phyloP scores from a whole-genome alignment of 352 stramenopile species.

The Globisporangium iwayamae region DNA sequence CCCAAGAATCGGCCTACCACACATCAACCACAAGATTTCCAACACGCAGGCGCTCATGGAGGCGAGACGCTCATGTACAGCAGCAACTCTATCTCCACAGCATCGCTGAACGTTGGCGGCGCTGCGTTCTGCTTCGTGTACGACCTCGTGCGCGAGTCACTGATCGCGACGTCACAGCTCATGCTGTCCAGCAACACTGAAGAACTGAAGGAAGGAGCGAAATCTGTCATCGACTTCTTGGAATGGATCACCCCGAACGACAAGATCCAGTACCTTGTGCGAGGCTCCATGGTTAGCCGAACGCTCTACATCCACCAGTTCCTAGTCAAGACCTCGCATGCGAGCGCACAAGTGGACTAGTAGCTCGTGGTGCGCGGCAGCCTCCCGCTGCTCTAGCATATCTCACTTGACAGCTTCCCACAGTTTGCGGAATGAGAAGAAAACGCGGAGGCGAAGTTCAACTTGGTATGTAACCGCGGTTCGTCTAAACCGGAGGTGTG shows the following conservation, averaged over 20 bases:
- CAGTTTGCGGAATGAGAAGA: background rate
- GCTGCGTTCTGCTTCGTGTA: slow-evolving; percentile 44
- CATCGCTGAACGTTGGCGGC: slow-evolving; percentile 19
- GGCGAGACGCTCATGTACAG: no score
- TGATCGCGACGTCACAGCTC: slow-evolving; percentile 37
- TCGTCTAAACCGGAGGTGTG: no score
- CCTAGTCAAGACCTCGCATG: slow-evolving; percentile 26
- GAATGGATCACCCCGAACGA: slow-evolving; percentile 11
- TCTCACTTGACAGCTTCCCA: slow-evolving; percentile 26
- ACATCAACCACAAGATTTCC: no score
- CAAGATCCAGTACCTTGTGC: slow-evolving; percentile 21
- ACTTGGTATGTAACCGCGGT: no score
- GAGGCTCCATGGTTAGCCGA: slow-evolving; percentile 20
- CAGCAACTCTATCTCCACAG: no score
- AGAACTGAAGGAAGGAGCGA: background rate
- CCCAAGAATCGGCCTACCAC: no score
- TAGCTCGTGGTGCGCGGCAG: slow-evolving; percentile 35
- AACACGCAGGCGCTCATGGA: no score
- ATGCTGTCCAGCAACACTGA: slow-evolving; percentile 16
- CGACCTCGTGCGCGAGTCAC: slow-evolving; percentile 23
- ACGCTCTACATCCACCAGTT: slow-evolving; percentile 42
- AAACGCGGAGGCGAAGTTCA: no score
- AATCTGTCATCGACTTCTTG: slow-evolving; percentile 9
- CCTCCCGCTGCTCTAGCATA: slow-evolving; percentile 26
- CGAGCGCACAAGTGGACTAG: slow-evolving; percentile 35